phyloP scores from a whole-genome alignment of 371 early-diverging fungal species.

The Mucor saturninus region DNA sequence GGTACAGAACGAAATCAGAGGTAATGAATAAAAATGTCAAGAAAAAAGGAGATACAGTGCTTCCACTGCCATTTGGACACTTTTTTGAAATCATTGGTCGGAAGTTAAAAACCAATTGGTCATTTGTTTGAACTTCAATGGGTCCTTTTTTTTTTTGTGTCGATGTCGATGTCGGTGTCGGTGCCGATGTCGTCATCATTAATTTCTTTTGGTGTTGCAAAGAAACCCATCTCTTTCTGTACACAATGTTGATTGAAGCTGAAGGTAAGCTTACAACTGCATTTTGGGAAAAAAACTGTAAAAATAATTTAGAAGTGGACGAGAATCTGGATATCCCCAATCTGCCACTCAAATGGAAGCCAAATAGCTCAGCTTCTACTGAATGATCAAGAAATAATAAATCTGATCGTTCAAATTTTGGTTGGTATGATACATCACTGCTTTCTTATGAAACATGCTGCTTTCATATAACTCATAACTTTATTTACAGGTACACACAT shows the following conservation, averaged over 20 bases:
- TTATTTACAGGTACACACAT: conserved; percentile 18
- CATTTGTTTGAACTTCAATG: too few species aligned
- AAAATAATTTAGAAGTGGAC: conserved; percentile 6
- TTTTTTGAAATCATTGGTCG: background rate
- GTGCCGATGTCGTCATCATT: too few species aligned
- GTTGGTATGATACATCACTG: conserved; percentile 19
- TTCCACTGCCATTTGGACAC: conserved; percentile 2
- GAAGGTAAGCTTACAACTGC: conserved; percentile 10
- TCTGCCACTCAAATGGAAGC: conserved; percentile 17
- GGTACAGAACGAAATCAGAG: too few species aligned
- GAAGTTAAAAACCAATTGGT: background rate
- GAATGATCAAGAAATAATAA: conserved; percentile 24
- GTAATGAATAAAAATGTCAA: too few species aligned
- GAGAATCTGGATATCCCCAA: conserved; percentile 9
- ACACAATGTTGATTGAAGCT: conserved; percentile 13
- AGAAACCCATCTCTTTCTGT: conserved; percentile 13
- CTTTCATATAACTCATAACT: conserved; percentile 9
- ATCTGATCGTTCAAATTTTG: conserved; percentile 15
- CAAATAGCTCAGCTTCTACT: conserved; percentile 20
- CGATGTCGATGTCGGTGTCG: background rate
- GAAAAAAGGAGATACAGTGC: background rate
- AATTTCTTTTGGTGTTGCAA: background rate
- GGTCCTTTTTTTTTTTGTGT: too few species aligned
- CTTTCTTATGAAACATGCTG: conserved; percentile 5
- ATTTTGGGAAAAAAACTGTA: conserved; percentile 5